Base-by-base conservation (phyloP, 2,329 filamentous ascomycete genomes). In the Helminthosporium solani region DNA sequence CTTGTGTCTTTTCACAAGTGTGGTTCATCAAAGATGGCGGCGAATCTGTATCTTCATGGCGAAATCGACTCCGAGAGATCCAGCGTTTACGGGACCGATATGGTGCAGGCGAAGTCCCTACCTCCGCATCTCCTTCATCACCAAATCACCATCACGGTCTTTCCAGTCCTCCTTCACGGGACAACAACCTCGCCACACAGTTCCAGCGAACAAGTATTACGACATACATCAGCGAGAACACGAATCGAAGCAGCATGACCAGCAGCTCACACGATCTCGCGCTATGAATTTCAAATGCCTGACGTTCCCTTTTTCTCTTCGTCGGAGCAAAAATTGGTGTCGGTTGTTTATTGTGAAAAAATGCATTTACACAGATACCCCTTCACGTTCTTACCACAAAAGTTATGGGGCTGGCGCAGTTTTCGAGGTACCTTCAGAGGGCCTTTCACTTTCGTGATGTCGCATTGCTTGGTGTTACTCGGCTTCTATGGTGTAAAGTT, bases 1-100 rank as follows among this genome's bases (percentile, higher is more conserved):
- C 94, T 0, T 95, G 89, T 12, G 89, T 97, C 7, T 96, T 97
- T 68, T 90, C 88, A 2, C 81, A 87, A 35, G 91, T 96, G n/a
- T 96, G 92, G 90, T 82, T 83, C 37, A 84, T 83, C 60, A 80
- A 84, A 37, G 82, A 87, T 53, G 86, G 85, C 5, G 87, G 87
- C 46, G 90, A 95, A 67, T 85, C 95, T 62, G 79, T 94, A 23
- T 94, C 90, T 9, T 88, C 89, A 7, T 97, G 94, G 94, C 84
- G 90, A 47, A 88, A 86, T 58, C 84, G 94, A 39, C 79, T 97
- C 11, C 83, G 87, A 39, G 88, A 92, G 66, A 95, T 99, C 65
- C 86, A 87, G 65, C 81, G 84, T 35, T 78, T 99, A 40, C 83
- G 90, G 21, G 88, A 95, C 47, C 82, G 67, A 21, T 64, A 68